Evolutionary conservation across 1,284 basidiomycete species (phyloP), one percentile per base, ranked within the genome.

Genomic region (Apiotrichum siamense): DNA sequence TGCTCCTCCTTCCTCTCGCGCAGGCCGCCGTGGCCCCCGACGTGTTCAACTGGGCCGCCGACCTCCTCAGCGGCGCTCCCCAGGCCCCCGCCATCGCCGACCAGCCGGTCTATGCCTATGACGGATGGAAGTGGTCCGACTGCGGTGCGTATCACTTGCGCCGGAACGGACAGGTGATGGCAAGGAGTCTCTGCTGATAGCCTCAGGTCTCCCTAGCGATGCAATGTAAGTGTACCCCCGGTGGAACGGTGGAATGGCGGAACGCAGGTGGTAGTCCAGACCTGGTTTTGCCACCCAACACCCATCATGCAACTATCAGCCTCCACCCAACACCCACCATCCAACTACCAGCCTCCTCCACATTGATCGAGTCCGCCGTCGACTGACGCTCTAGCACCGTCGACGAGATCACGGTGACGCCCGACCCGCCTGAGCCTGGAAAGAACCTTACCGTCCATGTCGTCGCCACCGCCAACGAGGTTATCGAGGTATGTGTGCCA

Each of bases 381-480:
- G n/a, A 21, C 37, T 39, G 41, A 44, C 36, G 24, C 39, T 1
- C 45, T n/a, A 73, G 76, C 59, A 67, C 74, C 56, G 65, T 93
- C 58, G 72, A 86, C 25, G 82, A 78, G 25, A 85, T 93, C 58
- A 54, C 70, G 9, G 77, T 93, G 43, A 78, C 72, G 18, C 90
- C 90, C 0, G 87, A 92, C 64, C 89, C 91, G 38, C 90, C 90
- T 3, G 69, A 83, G 60, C 86, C 88, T 7, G 91, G 90, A 12
- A 63, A 87, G 66, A 80, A 89, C 60, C 75, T 97, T 59, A 91
- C 87, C 18, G 84, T 97, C 57, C 84, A 75, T 5, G 91, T 86
- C 20, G 76, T 77, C 9, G 91, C 82, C 10, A 70, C 67, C 5
- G 86, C 84, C 1, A 64, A 71, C 18, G 73, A 83, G 54, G 65